A percentile compares a stretch with the other conserved stretches of the same genome.
phyloP scores from a whole-genome alignment of 106 monocot genomes.

The Gastrodia elata region DNA sequence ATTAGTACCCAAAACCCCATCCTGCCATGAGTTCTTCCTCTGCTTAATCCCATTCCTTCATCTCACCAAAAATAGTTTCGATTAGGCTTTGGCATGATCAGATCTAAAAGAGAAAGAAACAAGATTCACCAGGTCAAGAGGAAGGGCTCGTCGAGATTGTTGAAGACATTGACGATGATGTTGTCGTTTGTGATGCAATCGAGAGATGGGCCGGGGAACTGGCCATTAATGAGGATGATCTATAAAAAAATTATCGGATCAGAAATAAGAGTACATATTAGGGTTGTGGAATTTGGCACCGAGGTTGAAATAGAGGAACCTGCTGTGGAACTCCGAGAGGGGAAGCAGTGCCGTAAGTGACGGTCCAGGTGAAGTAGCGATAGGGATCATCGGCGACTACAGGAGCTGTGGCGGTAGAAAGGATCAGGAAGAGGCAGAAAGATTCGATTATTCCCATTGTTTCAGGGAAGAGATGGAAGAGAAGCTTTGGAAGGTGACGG shows the following conservation, averaged over 20 bases:
- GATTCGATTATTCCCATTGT: neutral
- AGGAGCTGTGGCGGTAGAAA: neutral
- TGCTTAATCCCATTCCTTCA: slow-evolving; percentile 90
- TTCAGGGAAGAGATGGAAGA: neutral
- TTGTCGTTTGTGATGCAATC: slow-evolving; percentile 89
- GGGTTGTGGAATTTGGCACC: neutral
- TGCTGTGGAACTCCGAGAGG: slow-evolving; percentile 31
- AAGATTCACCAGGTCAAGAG: slow-evolving; percentile 60
- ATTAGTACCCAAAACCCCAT: slow-evolving; percentile 91
- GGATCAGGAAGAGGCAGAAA: neutral
- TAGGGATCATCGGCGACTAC: slow-evolving; percentile 25
- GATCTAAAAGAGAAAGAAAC: neutral
- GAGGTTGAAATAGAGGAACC: slow-evolving; percentile 6
- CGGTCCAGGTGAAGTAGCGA: slow-evolving; percentile 30
- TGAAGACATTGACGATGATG: slow-evolving; percentile 67
- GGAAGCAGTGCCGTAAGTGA: slow-evolving; percentile 28
- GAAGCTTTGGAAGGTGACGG: neutral
- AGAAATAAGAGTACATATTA: neutral
- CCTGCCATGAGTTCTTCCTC: slow-evolving; percentile 99
- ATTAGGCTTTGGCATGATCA: neutral
- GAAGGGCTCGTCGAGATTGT: slow-evolving; percentile 94
- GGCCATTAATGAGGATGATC: slow-evolving; percentile 83
- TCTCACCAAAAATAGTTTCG: neutral
- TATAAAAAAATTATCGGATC: slow-evolving; percentile 7
- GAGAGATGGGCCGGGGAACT: slow-evolving; percentile 77